Conservation (phyloP, 2,329 filamentous ascomycete species). For the Ophiobolus disseminans region DNA sequence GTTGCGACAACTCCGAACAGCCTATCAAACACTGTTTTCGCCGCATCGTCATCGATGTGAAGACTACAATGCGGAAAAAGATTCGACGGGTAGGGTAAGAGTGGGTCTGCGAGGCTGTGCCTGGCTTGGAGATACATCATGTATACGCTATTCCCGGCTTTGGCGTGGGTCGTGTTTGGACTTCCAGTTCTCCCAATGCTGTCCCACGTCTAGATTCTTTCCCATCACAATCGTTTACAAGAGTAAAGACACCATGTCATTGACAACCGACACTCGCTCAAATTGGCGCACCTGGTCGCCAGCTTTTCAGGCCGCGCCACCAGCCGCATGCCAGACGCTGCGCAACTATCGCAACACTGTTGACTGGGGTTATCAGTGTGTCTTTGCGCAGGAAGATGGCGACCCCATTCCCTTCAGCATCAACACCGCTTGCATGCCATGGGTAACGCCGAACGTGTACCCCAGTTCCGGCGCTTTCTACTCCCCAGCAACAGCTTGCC, state of each 20-base stretch:
- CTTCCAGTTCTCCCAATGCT: too few relatives aligned
- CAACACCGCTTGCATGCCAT: slow-evolving; percentile 57
- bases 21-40: slow-evolving; percentile 1
- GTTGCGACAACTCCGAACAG: not conserved
- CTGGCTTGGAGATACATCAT: slow-evolving; percentile 4
- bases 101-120: slow-evolving; percentile 21
- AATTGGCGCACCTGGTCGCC: slow-evolving; percentile 22
- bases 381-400: slow-evolving; percentile 82
- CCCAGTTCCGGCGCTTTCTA: slow-evolving; percentile 22
- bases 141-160: not conserved
- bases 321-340: slow-evolving; percentile 26
- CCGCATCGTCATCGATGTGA: slow-evolving; percentile 3
- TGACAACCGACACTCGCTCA: slow-evolving; percentile 20
- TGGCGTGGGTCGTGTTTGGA: not conserved
- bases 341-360: slow-evolving; percentile 18
- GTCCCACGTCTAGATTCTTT: too few relatives aligned
- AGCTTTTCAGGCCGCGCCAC: slow-evolving; percentile 20
- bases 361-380: slow-evolving; percentile 81
- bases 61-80: not conserved
- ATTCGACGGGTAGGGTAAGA: slow-evolving; percentile 2
- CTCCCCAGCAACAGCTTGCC: slow-evolving; percentile 33
- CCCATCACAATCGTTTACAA: not conserved
- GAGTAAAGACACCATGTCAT: slow-evolving; percentile 14
- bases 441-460: slow-evolving; percentile 21
- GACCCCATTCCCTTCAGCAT: slow-evolving; percentile 76